Conservation (phyloP, 2,329 filamentous ascomycete species). For the Fusarium avenaceum region DNA sequence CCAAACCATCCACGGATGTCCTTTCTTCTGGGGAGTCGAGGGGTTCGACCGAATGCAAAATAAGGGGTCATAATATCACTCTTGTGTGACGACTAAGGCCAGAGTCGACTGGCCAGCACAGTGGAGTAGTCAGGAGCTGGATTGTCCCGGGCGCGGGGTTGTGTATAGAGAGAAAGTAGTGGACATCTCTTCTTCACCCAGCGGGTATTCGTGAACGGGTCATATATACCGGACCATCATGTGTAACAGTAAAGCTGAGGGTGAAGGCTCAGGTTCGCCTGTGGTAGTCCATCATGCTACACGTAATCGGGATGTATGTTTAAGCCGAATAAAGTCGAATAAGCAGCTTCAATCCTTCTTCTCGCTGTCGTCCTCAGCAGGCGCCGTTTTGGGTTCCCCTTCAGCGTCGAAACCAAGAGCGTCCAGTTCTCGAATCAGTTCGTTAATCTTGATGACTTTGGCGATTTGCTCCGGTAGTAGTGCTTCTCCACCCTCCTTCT, state of each 20-base stretch:
- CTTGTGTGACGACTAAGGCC: background rate
- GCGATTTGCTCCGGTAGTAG: constrained; percentile 94
- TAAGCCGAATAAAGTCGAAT: background rate
- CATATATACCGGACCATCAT: background rate
- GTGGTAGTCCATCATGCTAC: background rate
- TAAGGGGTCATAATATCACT: background rate
- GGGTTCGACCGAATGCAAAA: background rate
- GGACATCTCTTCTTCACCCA: constrained; percentile 1
- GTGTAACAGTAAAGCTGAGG: background rate
- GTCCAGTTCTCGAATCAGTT: constrained; percentile 90
- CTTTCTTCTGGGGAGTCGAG: background rate
- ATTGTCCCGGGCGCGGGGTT: background rate
- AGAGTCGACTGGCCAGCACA: background rate
- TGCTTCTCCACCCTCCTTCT: constrained; percentile 87
- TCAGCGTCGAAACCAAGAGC: constrained; percentile 86
- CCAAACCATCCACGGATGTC: background rate
- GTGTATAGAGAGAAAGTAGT: background rate
- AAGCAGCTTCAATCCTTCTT: constrained; percentile 44
- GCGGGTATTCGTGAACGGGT: background rate
- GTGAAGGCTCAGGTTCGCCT: background rate
- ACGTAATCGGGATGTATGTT: background rate
- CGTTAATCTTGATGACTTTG: constrained; percentile 97
- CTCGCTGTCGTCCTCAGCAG: constrained; percentile 24
- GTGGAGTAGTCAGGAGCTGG: background rate
- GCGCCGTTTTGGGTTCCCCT: constrained; percentile 67